These are phyloP conservation scores for Hypoxylon fragiforme DNA, from an alignment of 495 filamentous ascomycete genomes.

Conservation along the genomic window DNA sequence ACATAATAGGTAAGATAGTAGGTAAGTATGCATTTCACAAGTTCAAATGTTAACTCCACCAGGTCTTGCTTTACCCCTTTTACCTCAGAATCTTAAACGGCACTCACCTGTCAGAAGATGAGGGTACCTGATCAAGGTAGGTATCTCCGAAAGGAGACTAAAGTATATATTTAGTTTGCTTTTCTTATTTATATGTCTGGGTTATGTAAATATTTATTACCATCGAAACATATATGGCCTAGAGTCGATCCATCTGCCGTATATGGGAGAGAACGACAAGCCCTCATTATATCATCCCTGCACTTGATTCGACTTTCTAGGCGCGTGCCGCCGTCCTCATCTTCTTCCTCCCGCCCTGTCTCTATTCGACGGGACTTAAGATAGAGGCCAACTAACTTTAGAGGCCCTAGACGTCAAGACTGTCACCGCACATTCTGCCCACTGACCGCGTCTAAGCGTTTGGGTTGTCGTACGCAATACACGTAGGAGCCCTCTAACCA, in stretches of 20 bases:
- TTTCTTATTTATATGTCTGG: background rate
- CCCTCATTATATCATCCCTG: slow-evolving; percentile 18
- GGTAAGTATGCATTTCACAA: background rate
- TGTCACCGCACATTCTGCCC: slow-evolving; percentile 8
- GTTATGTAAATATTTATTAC: slow-evolving; percentile 7
- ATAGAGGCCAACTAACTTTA: slow-evolving; percentile 9
- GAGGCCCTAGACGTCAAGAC: slow-evolving; percentile 2
- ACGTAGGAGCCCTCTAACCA: slow-evolving; percentile 16
- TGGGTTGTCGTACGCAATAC: slow-evolving; percentile 2
- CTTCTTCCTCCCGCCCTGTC: slow-evolving; percentile 10
- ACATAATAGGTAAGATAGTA: too few relatives aligned
- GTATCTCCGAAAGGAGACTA: too few relatives aligned
- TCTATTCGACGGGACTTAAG: slow-evolving; percentile 4
- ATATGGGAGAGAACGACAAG: slow-evolving; percentile 4
- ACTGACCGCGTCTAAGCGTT: slow-evolving; percentile 17
- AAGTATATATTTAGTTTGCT: background rate
- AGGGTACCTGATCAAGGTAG: too few relatives aligned
- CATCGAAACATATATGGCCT: slow-evolving; percentile 3
- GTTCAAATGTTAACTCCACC: slow-evolving; percentile 2
- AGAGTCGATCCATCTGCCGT: slow-evolving; percentile 26
- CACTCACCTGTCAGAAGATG: too few relatives aligned
- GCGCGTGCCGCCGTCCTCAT: slow-evolving; percentile 6
- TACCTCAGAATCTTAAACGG: too few relatives aligned
- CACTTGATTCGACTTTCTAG: slow-evolving; percentile 16
- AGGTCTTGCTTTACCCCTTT: slow-evolving; percentile 1